These are phyloP conservation scores for Echinosophora koreensis DNA, from an alignment of 306 rosid species.

Conservation along the genomic window DNA sequence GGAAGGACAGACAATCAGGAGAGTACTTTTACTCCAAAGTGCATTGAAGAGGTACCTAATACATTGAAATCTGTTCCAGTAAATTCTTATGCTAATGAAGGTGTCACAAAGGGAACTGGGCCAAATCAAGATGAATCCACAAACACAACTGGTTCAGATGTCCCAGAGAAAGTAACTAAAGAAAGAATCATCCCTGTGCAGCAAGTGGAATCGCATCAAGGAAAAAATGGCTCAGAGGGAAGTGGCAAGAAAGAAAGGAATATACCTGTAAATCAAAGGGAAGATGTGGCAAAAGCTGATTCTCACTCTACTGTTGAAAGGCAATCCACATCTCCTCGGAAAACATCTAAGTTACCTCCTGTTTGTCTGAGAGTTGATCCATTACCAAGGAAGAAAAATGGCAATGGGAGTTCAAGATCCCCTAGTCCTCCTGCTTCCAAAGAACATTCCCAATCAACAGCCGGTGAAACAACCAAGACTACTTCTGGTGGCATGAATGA, in stretches of 20 bases:
- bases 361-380: conserved; percentile 89
- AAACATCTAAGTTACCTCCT: conserved; percentile 70
- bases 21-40: neutral
- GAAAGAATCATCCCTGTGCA: conserved; percentile 55
- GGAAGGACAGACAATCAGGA: conserved; percentile 39
- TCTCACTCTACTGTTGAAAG: conserved; percentile 26
- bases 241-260: conserved; percentile 32
- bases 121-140: neutral
- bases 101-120: neutral
- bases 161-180: neutral
- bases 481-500: conserved; percentile 24
- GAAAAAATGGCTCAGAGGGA: conserved; percentile 39
- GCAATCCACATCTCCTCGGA: conserved; percentile 52
- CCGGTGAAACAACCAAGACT: conserved; percentile 24
- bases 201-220: conserved; percentile 50
- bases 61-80: conserved; percentile 42
- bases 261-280: conserved; percentile 40
- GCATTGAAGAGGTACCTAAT: conserved; percentile 44
- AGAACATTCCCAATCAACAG: conserved; percentile 13
- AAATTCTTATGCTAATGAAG: conserved; percentile 35
- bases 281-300: conserved; percentile 41
- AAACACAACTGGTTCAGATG: conserved; percentile 6
- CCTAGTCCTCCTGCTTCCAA: conserved; percentile 63
- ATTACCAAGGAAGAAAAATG: conserved; percentile 62
- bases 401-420: conserved; percentile 59